These are phyloP conservation scores for Amaranthus palmeri DNA, from an alignment of 148 eudicot species.

Conservation along the genomic window DNA sequence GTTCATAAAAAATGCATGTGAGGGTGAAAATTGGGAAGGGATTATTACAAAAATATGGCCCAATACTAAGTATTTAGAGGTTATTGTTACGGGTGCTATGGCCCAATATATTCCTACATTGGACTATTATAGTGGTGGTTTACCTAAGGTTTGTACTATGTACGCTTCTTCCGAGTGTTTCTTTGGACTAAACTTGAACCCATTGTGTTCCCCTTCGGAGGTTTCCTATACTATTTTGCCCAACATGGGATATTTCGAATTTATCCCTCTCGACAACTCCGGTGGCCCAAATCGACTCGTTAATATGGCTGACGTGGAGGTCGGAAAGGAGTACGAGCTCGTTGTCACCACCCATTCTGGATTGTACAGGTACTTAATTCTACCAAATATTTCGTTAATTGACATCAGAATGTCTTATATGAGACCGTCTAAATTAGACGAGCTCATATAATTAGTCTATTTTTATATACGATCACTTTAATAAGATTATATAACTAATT, in stretches of 20 bases:
- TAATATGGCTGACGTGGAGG: slow-evolving; percentile 11
- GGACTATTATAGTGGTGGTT: slow-evolving; percentile 18
- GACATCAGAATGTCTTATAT: too few species aligned
- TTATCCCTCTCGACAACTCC: slow-evolving; percentile 3
- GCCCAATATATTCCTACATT: slow-evolving; percentile 2
- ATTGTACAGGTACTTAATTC: slow-evolving; percentile 9
- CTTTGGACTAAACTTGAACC: slow-evolving; percentile 19
- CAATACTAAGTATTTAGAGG: slow-evolving; percentile 12
- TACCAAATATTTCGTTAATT: too few species aligned
- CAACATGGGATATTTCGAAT: slow-evolving; percentile 23
- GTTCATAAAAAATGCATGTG: slow-evolving; percentile 14
- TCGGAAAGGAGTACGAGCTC: slow-evolving; percentile 20
- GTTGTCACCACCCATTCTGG: slow-evolving; percentile 18
- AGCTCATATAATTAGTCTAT: too few species aligned
- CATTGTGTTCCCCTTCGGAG: slow-evolving; percentile 12
- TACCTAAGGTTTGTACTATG: slow-evolving; percentile 15
- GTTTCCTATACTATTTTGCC: slow-evolving; percentile 19
- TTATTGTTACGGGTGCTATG: slow-evolving; percentile 19
- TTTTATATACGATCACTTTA: too few species aligned
- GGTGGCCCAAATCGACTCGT: background rate
- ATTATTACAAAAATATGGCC: slow-evolving; percentile 19
- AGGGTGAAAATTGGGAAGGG: slow-evolving; percentile 8
- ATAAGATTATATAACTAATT: too few species aligned
- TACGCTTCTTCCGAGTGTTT: slow-evolving; percentile 23
- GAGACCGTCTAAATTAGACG: too few species aligned